A percentile compares a stretch with the other conserved stretches of the same genome.
Conservation (phyloP, 495 filamentous ascomycete genomes). For the Friedmanniomyces simplex region DNA sequence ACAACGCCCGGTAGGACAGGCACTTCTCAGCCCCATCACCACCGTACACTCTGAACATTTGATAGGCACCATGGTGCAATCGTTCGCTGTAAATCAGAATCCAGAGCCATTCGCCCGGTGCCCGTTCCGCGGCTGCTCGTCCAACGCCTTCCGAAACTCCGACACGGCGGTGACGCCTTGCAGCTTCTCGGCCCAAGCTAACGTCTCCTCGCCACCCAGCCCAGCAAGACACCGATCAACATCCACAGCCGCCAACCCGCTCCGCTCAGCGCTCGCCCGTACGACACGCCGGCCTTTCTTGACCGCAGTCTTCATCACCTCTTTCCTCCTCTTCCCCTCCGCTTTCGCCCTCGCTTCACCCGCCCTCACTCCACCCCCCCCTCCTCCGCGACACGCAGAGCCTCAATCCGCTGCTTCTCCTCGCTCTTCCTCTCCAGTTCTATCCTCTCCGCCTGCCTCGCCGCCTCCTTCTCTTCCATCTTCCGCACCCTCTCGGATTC, state of each 20-base stretch:
- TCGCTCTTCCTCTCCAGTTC: not conserved
- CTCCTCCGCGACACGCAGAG: not conserved
- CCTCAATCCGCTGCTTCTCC: not conserved
- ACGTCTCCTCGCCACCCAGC: not conserved
- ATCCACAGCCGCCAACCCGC: not conserved
- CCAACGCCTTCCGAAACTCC: not conserved
- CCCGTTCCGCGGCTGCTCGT: not conserved
- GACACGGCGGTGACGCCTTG: not conserved
- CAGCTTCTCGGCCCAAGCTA: not conserved
- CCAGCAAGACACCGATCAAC: not conserved
- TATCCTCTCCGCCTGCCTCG: not conserved
- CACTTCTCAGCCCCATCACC: not conserved
- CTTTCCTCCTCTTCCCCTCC: not conserved
- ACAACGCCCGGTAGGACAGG: not conserved
- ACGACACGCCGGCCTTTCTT: not conserved
- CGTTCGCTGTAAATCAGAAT: too few relatives aligned
- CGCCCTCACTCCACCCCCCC: not conserved
- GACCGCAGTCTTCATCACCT: not conserved
- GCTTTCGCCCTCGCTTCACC: not conserved
- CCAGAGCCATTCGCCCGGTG: not conserved
- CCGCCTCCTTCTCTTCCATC: conserved; percentile 8
- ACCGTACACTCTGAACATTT: not conserved
- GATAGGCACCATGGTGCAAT: not conserved
- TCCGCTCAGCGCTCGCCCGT: not conserved
- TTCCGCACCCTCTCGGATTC: conserved; percentile 2